Conservation (phyloP, 768 basidiomycete genomes). For the Cystofilobasidium macerans region DNA sequence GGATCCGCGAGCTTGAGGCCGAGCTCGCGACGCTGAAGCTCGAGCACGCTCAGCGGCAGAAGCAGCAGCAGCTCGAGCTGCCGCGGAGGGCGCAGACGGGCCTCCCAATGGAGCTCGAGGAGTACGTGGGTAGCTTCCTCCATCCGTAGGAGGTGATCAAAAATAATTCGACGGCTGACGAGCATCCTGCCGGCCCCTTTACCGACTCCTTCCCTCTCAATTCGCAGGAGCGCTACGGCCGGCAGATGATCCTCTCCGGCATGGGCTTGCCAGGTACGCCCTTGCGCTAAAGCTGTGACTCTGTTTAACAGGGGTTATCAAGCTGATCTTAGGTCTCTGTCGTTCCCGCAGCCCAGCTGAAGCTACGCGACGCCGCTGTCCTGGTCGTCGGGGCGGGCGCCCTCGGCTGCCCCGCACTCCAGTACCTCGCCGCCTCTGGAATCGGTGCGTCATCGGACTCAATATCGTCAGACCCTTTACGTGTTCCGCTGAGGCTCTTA, state of each 20-base stretch:
- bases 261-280: constrained; percentile 68
- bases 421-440: constrained; percentile 85
- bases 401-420: constrained; percentile 86
- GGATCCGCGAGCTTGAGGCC: constrained; percentile 14
- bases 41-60: neutral
- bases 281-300: neutral
- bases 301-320: neutral
- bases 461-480: too few species aligned
- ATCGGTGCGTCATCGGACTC: constrained; percentile 51
- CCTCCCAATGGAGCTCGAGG: constrained; percentile 21
- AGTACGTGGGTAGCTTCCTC: constrained; percentile 25
- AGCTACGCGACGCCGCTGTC: constrained; percentile 61
- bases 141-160: too few species aligned
- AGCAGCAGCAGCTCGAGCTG: neutral
- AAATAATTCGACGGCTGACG: too few species aligned
- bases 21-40: constrained; percentile 11
- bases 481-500: neutral
- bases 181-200: too few species aligned
- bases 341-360: constrained; percentile 60
- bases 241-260: constrained; percentile 88
- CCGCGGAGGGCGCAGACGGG: constrained; percentile 8
- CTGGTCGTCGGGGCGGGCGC: constrained; percentile 91
- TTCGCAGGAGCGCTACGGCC: constrained; percentile 58
- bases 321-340: neutral
- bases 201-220: neutral